A percentile compares a stretch with the other conserved stretches of the same genome.
Conservation (phyloP, 495 filamentous ascomycete species). For the Aspergillus homomorphus region DNA sequence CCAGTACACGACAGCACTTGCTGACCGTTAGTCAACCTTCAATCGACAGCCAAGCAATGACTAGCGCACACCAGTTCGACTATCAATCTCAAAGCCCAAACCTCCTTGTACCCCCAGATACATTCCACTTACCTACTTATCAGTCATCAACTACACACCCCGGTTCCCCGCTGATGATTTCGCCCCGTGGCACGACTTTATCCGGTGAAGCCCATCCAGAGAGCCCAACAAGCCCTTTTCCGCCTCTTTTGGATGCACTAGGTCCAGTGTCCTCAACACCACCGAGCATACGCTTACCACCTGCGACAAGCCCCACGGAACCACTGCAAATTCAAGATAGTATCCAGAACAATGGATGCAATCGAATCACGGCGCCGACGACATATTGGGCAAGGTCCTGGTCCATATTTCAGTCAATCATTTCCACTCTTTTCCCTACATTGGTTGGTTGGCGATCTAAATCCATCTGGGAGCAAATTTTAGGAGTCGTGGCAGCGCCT, state of each 20-base stretch:
- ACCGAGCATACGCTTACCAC: slow-evolving; percentile 52
- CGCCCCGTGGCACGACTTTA: slow-evolving; percentile 28
- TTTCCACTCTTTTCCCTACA: slow-evolving; percentile 82
- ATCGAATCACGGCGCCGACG: slow-evolving; percentile 21
- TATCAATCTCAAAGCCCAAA: slow-evolving; percentile 26
- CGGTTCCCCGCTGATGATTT: slow-evolving; percentile 31
- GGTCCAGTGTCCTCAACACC: slow-evolving; percentile 43
- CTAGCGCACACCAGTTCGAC: slow-evolving; percentile 21
- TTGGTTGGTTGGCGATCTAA: slow-evolving; percentile 77
- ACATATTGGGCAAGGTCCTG: slow-evolving; percentile 73
- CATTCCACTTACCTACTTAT: slow-evolving; percentile 39
- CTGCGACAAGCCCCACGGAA: slow-evolving; percentile 51
- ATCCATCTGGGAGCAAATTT: slow-evolving; percentile 66
- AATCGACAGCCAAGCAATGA: slow-evolving; percentile 18
- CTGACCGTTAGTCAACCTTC: slow-evolving; percentile 39
- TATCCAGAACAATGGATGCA: slow-evolving; percentile 18
- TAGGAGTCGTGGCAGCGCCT: slow-evolving; percentile 78
- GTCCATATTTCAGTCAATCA: slow-evolving; percentile 65
- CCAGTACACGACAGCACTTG: slow-evolving; percentile 18
- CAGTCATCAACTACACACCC: slow-evolving; percentile 20
- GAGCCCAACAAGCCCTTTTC: slow-evolving; percentile 46
- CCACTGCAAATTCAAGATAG: slow-evolving; percentile 32
- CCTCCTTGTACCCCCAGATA: slow-evolving; percentile 35
- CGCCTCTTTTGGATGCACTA: slow-evolving; percentile 48
- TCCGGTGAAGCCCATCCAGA: slow-evolving; percentile 13